Percentiles rank a stretch among this genome's conserved stretches.
Evolutionary conservation across 2,329 filamentous ascomycete genomes (phyloP).

Genomic region (Sarocladium brachiariae): DNA sequence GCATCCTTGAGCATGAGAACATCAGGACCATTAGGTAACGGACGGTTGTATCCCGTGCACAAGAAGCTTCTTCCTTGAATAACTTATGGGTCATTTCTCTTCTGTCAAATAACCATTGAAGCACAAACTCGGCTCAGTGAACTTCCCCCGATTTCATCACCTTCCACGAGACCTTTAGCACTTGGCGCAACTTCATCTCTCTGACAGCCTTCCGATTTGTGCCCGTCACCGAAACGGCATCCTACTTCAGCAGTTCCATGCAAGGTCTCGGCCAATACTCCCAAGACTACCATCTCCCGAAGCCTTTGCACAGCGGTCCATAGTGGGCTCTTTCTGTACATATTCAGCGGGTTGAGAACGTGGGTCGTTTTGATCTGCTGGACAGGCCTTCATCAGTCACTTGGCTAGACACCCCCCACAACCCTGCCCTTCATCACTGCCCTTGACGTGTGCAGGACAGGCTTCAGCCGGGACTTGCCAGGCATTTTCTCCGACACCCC

Average conservation of each 20-base stretch:
- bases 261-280: not conserved
- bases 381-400: constrained; percentile 5
- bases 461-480: constrained; percentile 10
- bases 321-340: not conserved
- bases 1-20: not conserved
- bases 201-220: not conserved
- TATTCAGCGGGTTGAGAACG: not conserved
- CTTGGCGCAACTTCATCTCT: not conserved
- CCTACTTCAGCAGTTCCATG: not conserved
- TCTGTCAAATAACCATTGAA: not conserved
- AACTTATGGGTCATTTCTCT: too few species aligned
- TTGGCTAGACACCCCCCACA: constrained; percentile 7
- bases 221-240: not conserved
- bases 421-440: constrained; percentile 9
- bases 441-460: constrained; percentile 7
- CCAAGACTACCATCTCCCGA: not conserved
- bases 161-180: not conserved
- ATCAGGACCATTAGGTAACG: not conserved
- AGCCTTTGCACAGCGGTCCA: not conserved
- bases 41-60: constrained; percentile 1
- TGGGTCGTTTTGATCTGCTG: not conserved
- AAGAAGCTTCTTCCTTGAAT: not conserved
- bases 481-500: constrained; percentile 8
- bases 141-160: not conserved
- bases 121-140: not conserved